Conservation (phyloP, 495 filamentous ascomycete species). For the Extremus antarcticus region DNA sequence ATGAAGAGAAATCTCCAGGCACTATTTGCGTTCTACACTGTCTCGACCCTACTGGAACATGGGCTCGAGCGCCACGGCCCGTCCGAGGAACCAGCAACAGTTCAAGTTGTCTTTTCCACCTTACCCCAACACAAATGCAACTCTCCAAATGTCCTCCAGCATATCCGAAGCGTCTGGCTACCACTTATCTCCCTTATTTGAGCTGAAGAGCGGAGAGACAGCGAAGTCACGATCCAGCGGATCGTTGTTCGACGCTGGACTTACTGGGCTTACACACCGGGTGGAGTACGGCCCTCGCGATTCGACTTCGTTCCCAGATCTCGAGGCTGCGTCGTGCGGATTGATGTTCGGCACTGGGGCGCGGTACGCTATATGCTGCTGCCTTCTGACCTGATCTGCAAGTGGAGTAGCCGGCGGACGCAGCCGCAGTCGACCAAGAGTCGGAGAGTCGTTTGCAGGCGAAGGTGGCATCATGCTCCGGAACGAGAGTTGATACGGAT, state of each 20-base stretch:
- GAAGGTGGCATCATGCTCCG: background rate
- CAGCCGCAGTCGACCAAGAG: constrained; percentile 1
- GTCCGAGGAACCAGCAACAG: too few species aligned
- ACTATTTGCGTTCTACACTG: too few species aligned
- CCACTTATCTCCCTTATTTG: background rate
- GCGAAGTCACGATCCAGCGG: background rate
- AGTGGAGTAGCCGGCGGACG: background rate
- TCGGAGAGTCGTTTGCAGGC: constrained; percentile 9
- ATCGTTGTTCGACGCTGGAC: background rate
- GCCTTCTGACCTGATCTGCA: constrained; percentile 4
- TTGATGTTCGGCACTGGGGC: background rate
- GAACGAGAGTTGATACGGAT: background rate
- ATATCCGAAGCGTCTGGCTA: background rate
- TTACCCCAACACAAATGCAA: too few species aligned
- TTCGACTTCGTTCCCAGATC: background rate
- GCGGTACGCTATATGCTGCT: constrained; percentile 4
- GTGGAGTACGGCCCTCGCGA: background rate
- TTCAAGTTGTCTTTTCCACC: too few species aligned
- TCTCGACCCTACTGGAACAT: too few species aligned
- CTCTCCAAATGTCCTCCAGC: too few species aligned
- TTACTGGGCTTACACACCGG: background rate
- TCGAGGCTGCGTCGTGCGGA: background rate
- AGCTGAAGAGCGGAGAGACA: background rate
- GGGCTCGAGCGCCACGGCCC: too few species aligned
- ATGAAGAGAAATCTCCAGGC: too few species aligned